Conservation (phyloP, 345 rosid genomes). For the Melaleuca quinquenervia region DNA sequence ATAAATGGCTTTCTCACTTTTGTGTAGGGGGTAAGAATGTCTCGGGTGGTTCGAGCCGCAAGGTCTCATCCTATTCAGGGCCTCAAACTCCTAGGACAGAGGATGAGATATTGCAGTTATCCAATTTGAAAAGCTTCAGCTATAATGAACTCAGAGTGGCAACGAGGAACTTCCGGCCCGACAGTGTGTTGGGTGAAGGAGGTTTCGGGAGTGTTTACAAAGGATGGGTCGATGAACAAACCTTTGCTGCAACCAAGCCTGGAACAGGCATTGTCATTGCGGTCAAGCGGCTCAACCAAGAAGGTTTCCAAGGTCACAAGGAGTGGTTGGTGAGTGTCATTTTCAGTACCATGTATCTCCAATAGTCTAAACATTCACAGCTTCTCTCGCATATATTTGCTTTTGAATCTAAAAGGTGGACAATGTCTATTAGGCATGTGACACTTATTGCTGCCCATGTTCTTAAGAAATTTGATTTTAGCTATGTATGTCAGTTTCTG, state of each 20-base stretch:
- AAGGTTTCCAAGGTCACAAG: conserved; percentile 79
- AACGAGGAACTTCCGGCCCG: conserved; percentile 87
- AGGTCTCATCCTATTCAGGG: conserved; percentile 29
- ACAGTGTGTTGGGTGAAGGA: conserved; percentile 93
- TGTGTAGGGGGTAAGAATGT: conserved; percentile 15
- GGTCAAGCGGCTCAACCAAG: conserved; percentile 85
- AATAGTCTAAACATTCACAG: neutral
- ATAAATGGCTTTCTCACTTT: neutral
- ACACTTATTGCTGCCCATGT: neutral
- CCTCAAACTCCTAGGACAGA: conserved; percentile 47
- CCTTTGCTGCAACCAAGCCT: conserved; percentile 60
- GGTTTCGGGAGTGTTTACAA: conserved; percentile 91
- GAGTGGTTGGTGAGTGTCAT: conserved; percentile 84
- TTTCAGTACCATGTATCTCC: neutral
- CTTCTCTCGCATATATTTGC: neutral
- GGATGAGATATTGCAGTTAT: conserved; percentile 61
- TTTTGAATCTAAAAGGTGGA: neutral
- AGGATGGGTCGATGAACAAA: conserved; percentile 83
- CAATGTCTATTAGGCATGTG: neutral
- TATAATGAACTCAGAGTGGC: conserved; percentile 67
- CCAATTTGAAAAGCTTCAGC: conserved; percentile 62
- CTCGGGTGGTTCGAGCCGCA: conserved; percentile 32
- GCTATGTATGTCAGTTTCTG: neutral
- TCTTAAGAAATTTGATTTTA: neutral
- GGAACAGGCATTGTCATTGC: conserved; percentile 82